A percentile compares a stretch with the other conserved stretches of the same genome.
Evolutionary conservation across 352 stramenopile genomes (phyloP).

Genomic region (Globisporangium irregulare): DNA sequence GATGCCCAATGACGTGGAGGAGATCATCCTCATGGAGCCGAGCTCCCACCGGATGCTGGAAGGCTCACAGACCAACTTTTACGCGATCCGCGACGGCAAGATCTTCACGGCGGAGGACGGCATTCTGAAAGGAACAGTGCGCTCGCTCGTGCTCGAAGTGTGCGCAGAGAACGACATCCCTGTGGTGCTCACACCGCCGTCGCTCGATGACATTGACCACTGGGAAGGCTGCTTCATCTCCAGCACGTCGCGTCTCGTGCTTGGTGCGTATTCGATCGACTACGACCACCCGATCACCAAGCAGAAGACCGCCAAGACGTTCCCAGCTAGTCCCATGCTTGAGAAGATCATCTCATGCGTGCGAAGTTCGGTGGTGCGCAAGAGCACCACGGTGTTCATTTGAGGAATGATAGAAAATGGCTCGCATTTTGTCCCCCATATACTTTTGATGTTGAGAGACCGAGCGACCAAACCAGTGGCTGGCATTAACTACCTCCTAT

Average conservation of each 20-base stretch:
- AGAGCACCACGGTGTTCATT: constrained; percentile 55
- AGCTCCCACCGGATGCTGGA: constrained; percentile 51
- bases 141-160: constrained; percentile 66
- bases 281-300: constrained; percentile 42
- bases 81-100: constrained; percentile 43
- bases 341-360: constrained; percentile 44
- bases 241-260: constrained; percentile 77
- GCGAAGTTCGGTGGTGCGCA: constrained; percentile 40
- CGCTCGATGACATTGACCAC: constrained; percentile 44
- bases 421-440: neutral
- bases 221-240: constrained; percentile 85
- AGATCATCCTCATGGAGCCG: constrained; percentile 86
- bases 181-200: constrained; percentile 48
- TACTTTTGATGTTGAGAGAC: neutral
- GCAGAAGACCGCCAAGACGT: constrained; percentile 24
- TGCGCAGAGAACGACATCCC: constrained; percentile 52
- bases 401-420: constrained; percentile 19
- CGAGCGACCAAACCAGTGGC: neutral
- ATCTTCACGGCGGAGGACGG: constrained; percentile 68
- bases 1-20: constrained; percentile 63
- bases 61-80: constrained; percentile 87
- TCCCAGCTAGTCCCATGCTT: constrained; percentile 38
- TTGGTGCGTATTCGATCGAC: constrained; percentile 49
- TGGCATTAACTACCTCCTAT: neutral
- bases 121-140: constrained; percentile 78